These are phyloP conservation scores for Cenchrus purpureus DNA, from an alignment of 176 grass and related monocot genomes.

Conservation along the genomic window DNA sequence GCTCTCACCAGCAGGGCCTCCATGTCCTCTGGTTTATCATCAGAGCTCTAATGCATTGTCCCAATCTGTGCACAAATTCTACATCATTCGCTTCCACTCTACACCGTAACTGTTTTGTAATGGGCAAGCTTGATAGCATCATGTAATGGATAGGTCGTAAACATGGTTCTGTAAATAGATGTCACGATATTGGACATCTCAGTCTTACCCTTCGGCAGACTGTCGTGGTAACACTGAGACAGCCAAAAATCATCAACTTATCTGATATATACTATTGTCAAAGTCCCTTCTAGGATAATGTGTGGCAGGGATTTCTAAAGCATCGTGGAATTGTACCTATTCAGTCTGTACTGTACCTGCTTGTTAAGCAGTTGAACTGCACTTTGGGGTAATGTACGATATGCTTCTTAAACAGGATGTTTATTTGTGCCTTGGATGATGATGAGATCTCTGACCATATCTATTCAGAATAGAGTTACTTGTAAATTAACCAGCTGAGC, in stretches of 20 bases:
- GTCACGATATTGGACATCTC: constrained; percentile 32
- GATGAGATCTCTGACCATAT: not conserved
- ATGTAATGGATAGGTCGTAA: constrained; percentile 21
- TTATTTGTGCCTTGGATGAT: not conserved
- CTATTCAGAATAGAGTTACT: not conserved
- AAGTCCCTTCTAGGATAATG: constrained; percentile 18
- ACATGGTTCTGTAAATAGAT: constrained; percentile 55
- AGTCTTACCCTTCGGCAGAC: constrained; percentile 3
- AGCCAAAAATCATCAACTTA: constrained; percentile 16
- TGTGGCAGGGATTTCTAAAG: constrained; percentile 31
- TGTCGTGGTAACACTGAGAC: not conserved
- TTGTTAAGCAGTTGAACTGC: constrained; percentile 49
- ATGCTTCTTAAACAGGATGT: not conserved
- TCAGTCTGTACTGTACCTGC: constrained; percentile 51
- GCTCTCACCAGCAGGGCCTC: constrained; percentile 83
- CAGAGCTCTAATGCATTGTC: constrained; percentile 50
- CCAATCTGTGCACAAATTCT: not conserved
- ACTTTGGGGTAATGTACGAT: constrained; percentile 17
- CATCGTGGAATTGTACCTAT: constrained; percentile 43
- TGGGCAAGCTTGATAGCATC: not conserved
- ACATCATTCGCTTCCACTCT: not conserved
- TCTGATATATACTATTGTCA: constrained; percentile 22
- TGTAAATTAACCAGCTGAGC: not conserved
- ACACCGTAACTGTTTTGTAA: not conserved
- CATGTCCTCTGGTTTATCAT: constrained; percentile 52